Base-by-base conservation (phyloP, 1,284 basidiomycete genomes). In the Cryptococcus wingfieldii region DNA sequence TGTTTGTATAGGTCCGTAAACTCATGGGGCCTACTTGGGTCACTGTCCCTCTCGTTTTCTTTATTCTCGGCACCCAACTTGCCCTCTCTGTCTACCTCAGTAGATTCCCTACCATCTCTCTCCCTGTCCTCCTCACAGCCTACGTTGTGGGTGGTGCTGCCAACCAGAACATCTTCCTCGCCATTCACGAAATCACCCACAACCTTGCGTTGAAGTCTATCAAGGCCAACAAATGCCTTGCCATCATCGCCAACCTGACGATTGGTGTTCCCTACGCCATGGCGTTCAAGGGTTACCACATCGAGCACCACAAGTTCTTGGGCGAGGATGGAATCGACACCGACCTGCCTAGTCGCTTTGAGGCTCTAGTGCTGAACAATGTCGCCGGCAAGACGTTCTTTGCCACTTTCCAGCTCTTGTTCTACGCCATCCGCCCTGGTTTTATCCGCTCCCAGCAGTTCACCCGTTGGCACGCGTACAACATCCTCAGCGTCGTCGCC, bases 121-220 rank as follows among this genome's bases (percentile, higher is more conserved):
- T 83, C 53, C 72, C 80, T 43, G 94, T 96, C 75, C 71, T 97
- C 47, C 64, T 88, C 38, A 80, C 82, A 9, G 91, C 95, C 0
- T 98, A 98, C 73, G 80, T 80, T 8, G 82, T 98, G 52, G 95
- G 95, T 5, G 96, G 91, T 4, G 97, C 94, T 0, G 87, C 89
- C 16, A 98, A 98, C 78, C 95, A 98, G 73, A 98, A 98, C 76
- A 83, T 93, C 28, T 98, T 98, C 77, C 83, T 98, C 39, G 92
- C 95, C 25, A 96, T 98, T 55, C 95, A 98, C 74, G 95, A 98
- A 72, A 98, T 98, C 64, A 97, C 94, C 2, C 95, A 98, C 77
- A 98, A 98, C 72, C 83, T 98, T 38, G 95, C 92, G 3, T 98
- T 98, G 80, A 84, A 83, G 63, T 82, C 87, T 28, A 84, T 98